Evolutionary conservation across 805 yeast genomes (phyloP), one percentile per base, ranked within the genome.

Genomic region (Komagataella phaffii): DNA sequence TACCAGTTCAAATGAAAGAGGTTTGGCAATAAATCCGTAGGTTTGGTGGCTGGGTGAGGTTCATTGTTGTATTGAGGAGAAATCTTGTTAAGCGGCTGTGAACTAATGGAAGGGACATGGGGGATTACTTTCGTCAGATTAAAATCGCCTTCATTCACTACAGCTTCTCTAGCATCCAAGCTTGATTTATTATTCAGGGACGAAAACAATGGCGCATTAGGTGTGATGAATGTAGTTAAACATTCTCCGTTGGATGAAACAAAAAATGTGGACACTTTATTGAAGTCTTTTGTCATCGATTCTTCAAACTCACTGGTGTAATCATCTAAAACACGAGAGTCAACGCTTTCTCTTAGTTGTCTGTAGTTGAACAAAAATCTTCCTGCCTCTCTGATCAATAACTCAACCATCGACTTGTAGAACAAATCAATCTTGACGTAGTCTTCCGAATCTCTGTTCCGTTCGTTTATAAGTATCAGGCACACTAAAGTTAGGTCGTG

Each of bases 191-290:
- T 74, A 40, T 78, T 74, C 44, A 83, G 66, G 0, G 96, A 83
- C 5, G 96, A 76, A 62, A 93, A 91, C 49, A 93, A 70, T 12
- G 96, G 95, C 24, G 79, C 73, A 45, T 83, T 88, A 46, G 77
- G 76, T 17, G 77, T 76, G 3, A 85, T 80, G 7, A 77, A 66
- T 40, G 83, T 64, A 53, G 74, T 77, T 54, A 77, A 74, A 0
- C 89, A 79, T 64, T 90, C 93, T n/a, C 79, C 78, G 51, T 81
- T 75, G 3, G 76, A 70, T 7, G 72, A 61, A 7, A 69, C 62
- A 58, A 79, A 81, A 45, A 73, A 67, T 1, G 75, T 68, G 0
- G 85, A 71, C 17, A 86, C 81, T 53, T 76, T 74, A 40, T 75
- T 73, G 58, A 80, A 86, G 59, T 85, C 91, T 30, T 73, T 72